Evolutionary conservation across 257 asterid species (phyloP).

Genomic region (Ilex asprella): DNA sequence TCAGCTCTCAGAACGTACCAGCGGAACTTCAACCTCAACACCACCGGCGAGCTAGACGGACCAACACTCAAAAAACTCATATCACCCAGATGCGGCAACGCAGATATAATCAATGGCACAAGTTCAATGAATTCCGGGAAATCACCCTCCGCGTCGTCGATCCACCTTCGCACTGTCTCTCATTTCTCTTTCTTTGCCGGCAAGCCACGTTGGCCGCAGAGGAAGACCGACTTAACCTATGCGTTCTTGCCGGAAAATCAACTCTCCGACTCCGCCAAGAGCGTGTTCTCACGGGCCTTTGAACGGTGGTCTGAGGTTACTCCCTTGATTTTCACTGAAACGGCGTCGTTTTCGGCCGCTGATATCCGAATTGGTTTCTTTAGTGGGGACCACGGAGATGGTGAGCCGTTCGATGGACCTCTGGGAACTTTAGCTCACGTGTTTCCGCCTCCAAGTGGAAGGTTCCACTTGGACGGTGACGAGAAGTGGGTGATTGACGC

Average conservation of each 20-base stretch:
- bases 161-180: conserved; percentile 29
- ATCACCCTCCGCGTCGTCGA: background rate
- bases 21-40: conserved; percentile 59
- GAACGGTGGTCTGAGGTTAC: conserved; percentile 90
- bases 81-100: conserved; percentile 68
- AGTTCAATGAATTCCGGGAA: conserved; percentile 47
- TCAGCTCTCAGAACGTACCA: conserved; percentile 59
- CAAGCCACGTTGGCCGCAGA: conserved; percentile 65
- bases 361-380: conserved; percentile 61
- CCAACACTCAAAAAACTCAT: conserved; percentile 42
- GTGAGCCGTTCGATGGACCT: conserved; percentile 81
- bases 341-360: conserved; percentile 32
- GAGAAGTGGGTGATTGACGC: conserved; percentile 86
- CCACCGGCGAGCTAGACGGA: conserved; percentile 53
- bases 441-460: conserved; percentile 71
- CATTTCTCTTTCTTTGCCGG: conserved; percentile 70
- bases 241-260: conserved; percentile 50
- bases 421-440: conserved; percentile 91
- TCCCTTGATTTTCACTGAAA: conserved; percentile 46
- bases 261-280: conserved; percentile 22
- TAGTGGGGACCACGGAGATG: conserved; percentile 77
- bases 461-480: conserved; percentile 65
- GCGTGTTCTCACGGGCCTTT: conserved; percentile 58
- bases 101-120: conserved; percentile 61
- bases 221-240: conserved; percentile 38